These are phyloP conservation scores for Monascus purpureus DNA, from an alignment of 495 filamentous ascomycete genomes.

Conservation along the genomic window DNA sequence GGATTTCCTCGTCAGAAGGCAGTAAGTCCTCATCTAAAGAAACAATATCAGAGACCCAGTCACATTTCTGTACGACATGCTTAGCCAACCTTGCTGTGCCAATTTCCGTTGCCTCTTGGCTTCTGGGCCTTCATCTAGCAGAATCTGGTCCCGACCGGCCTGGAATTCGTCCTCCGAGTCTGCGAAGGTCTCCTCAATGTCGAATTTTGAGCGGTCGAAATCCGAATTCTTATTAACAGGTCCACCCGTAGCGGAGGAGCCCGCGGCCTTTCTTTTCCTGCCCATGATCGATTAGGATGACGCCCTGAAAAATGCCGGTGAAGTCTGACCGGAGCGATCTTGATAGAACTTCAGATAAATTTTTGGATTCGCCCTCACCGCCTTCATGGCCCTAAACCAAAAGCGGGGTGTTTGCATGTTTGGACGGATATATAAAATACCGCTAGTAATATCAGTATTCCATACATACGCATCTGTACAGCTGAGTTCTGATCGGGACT, in stretches of 20 bases:
- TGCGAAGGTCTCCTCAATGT: conserved; percentile 71
- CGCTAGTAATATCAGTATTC: background rate
- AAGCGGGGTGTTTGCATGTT: background rate
- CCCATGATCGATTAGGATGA: conserved; percentile 39
- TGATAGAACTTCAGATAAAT: no score
- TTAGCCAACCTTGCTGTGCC: conserved; percentile 44
- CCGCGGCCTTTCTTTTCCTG: conserved; percentile 65
- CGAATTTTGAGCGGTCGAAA: conserved; percentile 22
- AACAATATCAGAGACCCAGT: conserved; percentile 3
- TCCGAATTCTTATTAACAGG: conserved; percentile 35
- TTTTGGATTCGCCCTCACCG: background rate
- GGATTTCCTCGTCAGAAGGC: conserved; percentile 78
- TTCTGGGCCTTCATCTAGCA: conserved; percentile 66
- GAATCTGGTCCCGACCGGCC: conserved; percentile 64
- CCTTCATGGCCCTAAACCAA: background rate
- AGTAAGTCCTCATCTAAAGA: conserved; percentile 43
- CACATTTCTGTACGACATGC: background rate
- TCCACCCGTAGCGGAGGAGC: conserved; percentile 16
- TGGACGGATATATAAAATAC: background rate
- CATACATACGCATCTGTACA: background rate
- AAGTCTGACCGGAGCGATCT: conserved; percentile 4
- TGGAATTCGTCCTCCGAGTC: conserved; percentile 90
- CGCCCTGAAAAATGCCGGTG: conserved; percentile 4
- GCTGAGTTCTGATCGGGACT: no score
- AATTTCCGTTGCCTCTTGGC: conserved; percentile 59